A percentile compares a stretch with the other conserved stretches of the same genome.
Evolutionary conservation across 2,329 filamentous ascomycete species (phyloP).

Genomic region (Myrmaecium sp.): DNA sequence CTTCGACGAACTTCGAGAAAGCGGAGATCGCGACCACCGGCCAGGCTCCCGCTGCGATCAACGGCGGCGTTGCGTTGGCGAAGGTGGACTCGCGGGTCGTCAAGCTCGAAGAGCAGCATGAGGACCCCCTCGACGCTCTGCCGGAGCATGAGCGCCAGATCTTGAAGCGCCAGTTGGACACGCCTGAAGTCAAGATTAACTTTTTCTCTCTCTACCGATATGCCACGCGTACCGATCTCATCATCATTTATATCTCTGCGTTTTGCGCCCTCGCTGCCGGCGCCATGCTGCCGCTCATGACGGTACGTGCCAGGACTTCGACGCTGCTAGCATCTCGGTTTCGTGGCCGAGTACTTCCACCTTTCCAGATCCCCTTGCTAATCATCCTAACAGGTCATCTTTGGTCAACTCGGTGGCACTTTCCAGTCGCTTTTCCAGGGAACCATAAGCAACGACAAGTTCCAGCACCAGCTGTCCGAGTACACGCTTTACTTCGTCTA

Average conservation of each 20-base stretch:
- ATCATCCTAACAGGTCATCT: conserved; percentile 7
- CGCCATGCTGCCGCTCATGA: conserved; percentile 64
- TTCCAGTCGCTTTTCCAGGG: conserved; percentile 7
- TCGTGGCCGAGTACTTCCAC: too few relatives aligned
- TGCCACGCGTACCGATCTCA: conserved; percentile 45
- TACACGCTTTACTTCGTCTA: conserved; percentile 12
- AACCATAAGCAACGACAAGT: conserved; percentile 7
- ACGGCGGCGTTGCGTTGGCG: too few relatives aligned
- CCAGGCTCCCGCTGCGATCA: too few relatives aligned
- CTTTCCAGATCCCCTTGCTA: too few relatives aligned
- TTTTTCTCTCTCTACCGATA: conserved; percentile 53
- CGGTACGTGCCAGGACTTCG: conserved; percentile 19
- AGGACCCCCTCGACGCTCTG: conserved; percentile 45
- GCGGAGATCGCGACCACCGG: too few relatives aligned
- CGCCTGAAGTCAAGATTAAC: conserved; percentile 46
- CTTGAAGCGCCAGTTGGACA: conserved; percentile 50
- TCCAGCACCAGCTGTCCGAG: conserved; percentile 5
- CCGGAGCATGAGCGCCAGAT: conserved; percentile 49
- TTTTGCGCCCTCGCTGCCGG: conserved; percentile 55
- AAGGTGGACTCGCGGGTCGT: too few relatives aligned
- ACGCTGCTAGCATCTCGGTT: too few relatives aligned
- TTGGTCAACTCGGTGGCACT: conserved; percentile 6
- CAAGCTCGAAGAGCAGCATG: too few relatives aligned
- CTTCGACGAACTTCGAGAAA: too few relatives aligned
- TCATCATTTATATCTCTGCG: conserved; percentile 44